Conservation (phyloP, 352 stramenopile genomes). For the Phytophthora pistaciae region DNA sequence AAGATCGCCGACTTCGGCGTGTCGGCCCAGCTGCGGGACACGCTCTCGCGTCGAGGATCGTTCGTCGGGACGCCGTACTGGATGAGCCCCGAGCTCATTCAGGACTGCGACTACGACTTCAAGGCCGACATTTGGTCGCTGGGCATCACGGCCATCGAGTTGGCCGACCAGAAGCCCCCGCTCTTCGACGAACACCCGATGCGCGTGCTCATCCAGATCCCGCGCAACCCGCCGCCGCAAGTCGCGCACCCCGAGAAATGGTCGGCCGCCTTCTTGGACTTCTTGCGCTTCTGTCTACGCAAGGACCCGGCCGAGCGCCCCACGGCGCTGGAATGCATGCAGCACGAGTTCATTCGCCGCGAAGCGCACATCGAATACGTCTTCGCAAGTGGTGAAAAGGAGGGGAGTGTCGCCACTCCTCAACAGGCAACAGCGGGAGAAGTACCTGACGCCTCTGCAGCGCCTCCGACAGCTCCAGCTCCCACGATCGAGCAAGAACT, state of each 20-base stretch:
- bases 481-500: conserved; percentile 29
- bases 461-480: conserved; percentile 5
- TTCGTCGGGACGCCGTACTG: conserved; percentile 95
- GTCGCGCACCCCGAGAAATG: conserved; percentile 80
- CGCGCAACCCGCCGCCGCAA: conserved; percentile 83
- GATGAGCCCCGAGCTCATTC: conserved; percentile 96
- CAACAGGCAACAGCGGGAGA: not conserved
- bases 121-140: conserved; percentile 93
- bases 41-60: conserved; percentile 61
- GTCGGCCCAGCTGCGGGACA: conserved; percentile 67
- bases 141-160: conserved; percentile 93
- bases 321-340: conserved; percentile 88
- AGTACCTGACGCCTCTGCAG: not conserved
- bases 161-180: conserved; percentile 92
- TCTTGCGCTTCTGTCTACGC: conserved; percentile 86
- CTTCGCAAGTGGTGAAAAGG: conserved; percentile 31
- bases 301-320: conserved; percentile 80
- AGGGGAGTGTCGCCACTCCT: not conserved
- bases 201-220: conserved; percentile 79
- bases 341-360: conserved; percentile 89
- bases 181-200: conserved; percentile 93
- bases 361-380: conserved; percentile 51
- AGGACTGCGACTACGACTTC: conserved; percentile 92
- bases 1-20: conserved; percentile 97
- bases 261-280: conserved; percentile 83